A percentile compares a stretch with the other conserved stretches of the same genome.
These are phyloP conservation scores for Knufia fluminis DNA, from an alignment of 2,329 filamentous ascomycete species.

Conservation along the genomic window DNA sequence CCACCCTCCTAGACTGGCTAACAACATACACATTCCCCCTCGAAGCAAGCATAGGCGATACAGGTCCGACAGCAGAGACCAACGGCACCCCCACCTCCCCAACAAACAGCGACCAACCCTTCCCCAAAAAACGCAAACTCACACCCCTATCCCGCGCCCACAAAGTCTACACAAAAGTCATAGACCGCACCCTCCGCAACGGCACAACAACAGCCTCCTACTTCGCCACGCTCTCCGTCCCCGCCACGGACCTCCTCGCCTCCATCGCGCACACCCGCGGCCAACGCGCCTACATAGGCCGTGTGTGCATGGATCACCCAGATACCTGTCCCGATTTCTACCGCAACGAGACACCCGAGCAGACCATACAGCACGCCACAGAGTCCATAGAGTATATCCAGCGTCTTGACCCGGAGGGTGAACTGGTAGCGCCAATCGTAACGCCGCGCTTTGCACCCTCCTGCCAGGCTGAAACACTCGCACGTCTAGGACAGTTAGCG, in stretches of 20 bases:
- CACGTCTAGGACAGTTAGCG: slow-evolving; percentile 55
- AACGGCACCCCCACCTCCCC: slow-evolving; percentile 20
- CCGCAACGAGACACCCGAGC: slow-evolving; percentile 57
- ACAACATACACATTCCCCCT: slow-evolving; percentile 91
- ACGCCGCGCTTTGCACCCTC: slow-evolving; percentile 58
- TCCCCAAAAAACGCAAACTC: slow-evolving; percentile 7
- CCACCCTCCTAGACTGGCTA: slow-evolving; percentile 87
- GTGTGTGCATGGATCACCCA: slow-evolving; percentile 84
- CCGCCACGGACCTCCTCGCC: slow-evolving; percentile 82
- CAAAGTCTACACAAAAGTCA: slow-evolving; percentile 65
- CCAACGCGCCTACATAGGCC: slow-evolving; percentile 81
- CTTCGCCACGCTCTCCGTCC: slow-evolving; percentile 80
- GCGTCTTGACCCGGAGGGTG: slow-evolving; percentile 52
- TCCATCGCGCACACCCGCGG: slow-evolving; percentile 69
- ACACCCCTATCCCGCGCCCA: slow-evolving; percentile 51
- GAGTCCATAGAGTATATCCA: slow-evolving; percentile 57
- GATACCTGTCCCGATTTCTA: slow-evolving; percentile 65
- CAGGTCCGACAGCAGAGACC: slow-evolving; percentile 17
- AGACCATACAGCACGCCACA: slow-evolving; percentile 48
- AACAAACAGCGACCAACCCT: no score
- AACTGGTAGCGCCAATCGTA: slow-evolving; percentile 66
- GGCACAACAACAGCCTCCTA: slow-evolving; percentile 94
- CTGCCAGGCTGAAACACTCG: slow-evolving; percentile 48
- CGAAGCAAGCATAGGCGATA: slow-evolving; percentile 60
- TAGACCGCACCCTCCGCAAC: slow-evolving; percentile 72